These are phyloP conservation scores for Colletotrichum sp. DNA, from an alignment of 2,329 filamentous ascomycete species.

Conservation along the genomic window DNA sequence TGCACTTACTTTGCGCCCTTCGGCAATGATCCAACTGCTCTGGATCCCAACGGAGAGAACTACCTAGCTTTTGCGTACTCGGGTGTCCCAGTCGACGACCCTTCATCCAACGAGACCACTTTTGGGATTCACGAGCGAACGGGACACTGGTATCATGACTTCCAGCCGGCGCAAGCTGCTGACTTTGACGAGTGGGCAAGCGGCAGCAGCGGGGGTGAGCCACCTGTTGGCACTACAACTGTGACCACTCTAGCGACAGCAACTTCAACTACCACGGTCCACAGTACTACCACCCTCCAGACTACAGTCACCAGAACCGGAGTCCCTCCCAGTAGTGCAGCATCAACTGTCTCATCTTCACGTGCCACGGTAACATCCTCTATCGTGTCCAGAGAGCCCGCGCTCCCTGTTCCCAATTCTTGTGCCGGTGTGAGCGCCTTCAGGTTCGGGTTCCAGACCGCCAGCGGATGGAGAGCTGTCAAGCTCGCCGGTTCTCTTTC, in stretches of 20 bases:
- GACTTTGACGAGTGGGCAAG: conserved; percentile 35
- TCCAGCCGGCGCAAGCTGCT: conserved; percentile 35
- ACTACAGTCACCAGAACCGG: conserved; percentile 14
- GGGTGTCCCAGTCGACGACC: conserved; percentile 39
- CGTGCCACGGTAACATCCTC: not conserved
- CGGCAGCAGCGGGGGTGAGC: conserved; percentile 4
- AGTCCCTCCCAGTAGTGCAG: not conserved
- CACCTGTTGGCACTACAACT: not conserved
- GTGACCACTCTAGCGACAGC: conserved; percentile 4
- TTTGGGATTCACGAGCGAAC: conserved; percentile 50
- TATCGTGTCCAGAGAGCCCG: not conserved
- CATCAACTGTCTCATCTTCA: not conserved
- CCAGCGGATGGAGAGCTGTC: conserved; percentile 40
- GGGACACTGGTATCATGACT: conserved; percentile 45
- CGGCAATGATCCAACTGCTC: conserved; percentile 38
- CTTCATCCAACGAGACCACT: conserved; percentile 34
- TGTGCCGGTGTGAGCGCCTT: conserved; percentile 37
- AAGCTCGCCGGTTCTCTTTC: conserved; percentile 43
- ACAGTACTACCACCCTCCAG: conserved; percentile 8
- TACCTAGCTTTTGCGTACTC: conserved; percentile 47
- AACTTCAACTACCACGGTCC: conserved; percentile 11
- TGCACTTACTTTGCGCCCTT: conserved; percentile 48
- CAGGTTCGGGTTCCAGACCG: conserved; percentile 34
- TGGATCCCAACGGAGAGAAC: conserved; percentile 41
- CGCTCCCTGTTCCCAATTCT: conserved; percentile 35